Base-by-base conservation (phyloP, 768 basidiomycete genomes). In the Melanogaster broomeanus region DNA sequence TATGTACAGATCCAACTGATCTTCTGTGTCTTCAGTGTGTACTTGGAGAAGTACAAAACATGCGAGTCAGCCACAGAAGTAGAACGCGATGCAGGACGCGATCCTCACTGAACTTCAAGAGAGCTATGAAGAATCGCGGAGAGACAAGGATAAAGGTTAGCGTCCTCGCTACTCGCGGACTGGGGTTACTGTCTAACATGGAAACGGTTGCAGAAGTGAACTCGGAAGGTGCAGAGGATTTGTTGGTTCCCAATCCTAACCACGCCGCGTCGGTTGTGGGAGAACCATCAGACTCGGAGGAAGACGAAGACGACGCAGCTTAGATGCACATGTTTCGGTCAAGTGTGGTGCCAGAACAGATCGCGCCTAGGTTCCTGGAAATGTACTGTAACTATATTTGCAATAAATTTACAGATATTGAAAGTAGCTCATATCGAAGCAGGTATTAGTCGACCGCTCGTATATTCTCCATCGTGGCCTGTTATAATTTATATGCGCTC, bases 11-110 rank as follows among this genome's bases (percentile, higher is more conserved):
- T 19, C 7, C 13, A 39, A 43, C 33, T 34, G 25, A 59, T 13
- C 38, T 31, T 18, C 27, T 44, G 10, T 15, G 42, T 25, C 43
- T 27, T 6, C 12, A 61, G 55, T 16, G 31, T 42, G 61, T 84
- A 87, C 52, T 72, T 99, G 47, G 81, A 88, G 49, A 79, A 77
- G 42, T 99, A 99, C 64, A 77, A 79, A 55, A 84, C 77, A 31
- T 98, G 95, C 62, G 70, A 64, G 2, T 80, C 80, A 0, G 75
- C 86, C 0, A 78, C 73, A 10, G 85, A 87, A 30, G 74, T 93
- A n/a, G 19, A 63, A 62, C 2, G 71, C 65, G 7, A 79, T 77
- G 70, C 90, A 94, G 65, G 81, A 88, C 22, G 70, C 67, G 25
- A 84, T 92, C 45, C 83, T 93, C 45, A 70, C 78, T 3, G 85